Percentiles rank a stretch among this genome's conserved stretches.
phyloP scores from a whole-genome alignment of 106 monocot species.

The Platanthera guangdongensis region DNA sequence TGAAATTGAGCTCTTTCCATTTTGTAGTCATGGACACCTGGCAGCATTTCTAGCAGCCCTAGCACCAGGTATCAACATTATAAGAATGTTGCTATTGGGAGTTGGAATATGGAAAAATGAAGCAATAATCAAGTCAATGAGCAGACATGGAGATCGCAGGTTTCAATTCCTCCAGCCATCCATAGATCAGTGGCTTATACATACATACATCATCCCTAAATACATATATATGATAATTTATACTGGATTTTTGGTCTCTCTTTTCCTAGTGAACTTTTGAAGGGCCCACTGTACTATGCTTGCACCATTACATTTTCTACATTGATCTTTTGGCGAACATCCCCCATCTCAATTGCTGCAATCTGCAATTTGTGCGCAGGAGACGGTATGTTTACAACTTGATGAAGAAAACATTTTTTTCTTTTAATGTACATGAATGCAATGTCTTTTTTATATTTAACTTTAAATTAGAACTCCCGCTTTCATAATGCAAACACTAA shows the following conservation, averaged over 20 bases:
- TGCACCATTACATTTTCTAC: conserved; percentile 86
- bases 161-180: conserved; percentile 12
- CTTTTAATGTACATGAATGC: too few species aligned
- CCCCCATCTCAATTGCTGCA: conserved; percentile 74
- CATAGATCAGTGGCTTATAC: not conserved
- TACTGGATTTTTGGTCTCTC: not conserved
- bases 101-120: conserved; percentile 80
- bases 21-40: conserved; percentile 41
- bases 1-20: conserved; percentile 1
- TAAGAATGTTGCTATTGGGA: conserved; percentile 71
- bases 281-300: conserved; percentile 86
- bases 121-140: conserved; percentile 79
- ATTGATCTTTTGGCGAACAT: conserved; percentile 71
- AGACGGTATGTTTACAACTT: conserved; percentile 53
- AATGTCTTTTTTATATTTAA: too few species aligned
- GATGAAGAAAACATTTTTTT: too few species aligned
- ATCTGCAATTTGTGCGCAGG: conserved; percentile 95
- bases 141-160: conserved; percentile 78
- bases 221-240: not conserved
- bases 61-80: conserved; percentile 64
- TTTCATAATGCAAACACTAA: too few species aligned
- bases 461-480: too few species aligned
- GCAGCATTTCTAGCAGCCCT: conserved; percentile 82
- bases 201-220: not conserved
- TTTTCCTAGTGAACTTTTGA: conserved; percentile 66